These are phyloP conservation scores for Fagopyrum esculentum DNA, from an alignment of 148 eudicot species.

Conservation along the genomic window DNA sequence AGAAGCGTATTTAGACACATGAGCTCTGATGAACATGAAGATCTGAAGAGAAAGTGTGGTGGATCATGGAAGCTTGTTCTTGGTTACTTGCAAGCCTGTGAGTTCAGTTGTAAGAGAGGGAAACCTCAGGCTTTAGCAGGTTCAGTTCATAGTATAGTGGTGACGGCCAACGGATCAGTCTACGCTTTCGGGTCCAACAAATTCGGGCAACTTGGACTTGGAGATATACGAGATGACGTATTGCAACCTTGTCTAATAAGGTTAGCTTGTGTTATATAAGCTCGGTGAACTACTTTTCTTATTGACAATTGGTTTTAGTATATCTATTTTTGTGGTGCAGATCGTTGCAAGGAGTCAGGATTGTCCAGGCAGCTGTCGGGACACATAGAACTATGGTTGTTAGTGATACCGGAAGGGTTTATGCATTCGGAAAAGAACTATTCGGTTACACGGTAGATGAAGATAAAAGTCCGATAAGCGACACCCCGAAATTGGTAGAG, in stretches of 20 bases:
- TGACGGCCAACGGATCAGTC: constrained; percentile 67
- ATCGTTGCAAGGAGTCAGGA: constrained; percentile 76
- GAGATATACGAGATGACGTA: constrained; percentile 50
- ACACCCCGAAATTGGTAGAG: constrained; percentile 62
- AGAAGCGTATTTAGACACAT: constrained; percentile 77
- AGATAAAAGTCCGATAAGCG: constrained; percentile 24
- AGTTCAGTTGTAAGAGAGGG: constrained; percentile 69
- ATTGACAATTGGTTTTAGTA: neutral
- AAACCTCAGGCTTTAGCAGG: constrained; percentile 93
- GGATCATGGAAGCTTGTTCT: constrained; percentile 94
- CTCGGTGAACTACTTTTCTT: neutral
- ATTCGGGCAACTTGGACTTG: constrained; percentile 91
- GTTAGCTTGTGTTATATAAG: constrained; percentile 20
- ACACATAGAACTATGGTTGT: constrained; percentile 25
- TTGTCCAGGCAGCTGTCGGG: constrained; percentile 86
- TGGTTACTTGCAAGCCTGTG: constrained; percentile 81
- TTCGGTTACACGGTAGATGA: constrained; percentile 71
- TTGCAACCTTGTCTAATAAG: constrained; percentile 69
- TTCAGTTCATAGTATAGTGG: constrained; percentile 80
- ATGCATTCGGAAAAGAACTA: constrained; percentile 74
- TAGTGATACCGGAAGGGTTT: constrained; percentile 57
- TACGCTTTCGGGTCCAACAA: constrained; percentile 78
- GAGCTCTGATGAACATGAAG: constrained; percentile 44
- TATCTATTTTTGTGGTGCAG: constrained; percentile 37
- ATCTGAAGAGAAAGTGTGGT: constrained; percentile 65